Percentiles rank a stretch among this genome's conserved stretches.
Conservation (phyloP, 2,329 filamentous ascomycete genomes). For the Colletotrichum musae region DNA sequence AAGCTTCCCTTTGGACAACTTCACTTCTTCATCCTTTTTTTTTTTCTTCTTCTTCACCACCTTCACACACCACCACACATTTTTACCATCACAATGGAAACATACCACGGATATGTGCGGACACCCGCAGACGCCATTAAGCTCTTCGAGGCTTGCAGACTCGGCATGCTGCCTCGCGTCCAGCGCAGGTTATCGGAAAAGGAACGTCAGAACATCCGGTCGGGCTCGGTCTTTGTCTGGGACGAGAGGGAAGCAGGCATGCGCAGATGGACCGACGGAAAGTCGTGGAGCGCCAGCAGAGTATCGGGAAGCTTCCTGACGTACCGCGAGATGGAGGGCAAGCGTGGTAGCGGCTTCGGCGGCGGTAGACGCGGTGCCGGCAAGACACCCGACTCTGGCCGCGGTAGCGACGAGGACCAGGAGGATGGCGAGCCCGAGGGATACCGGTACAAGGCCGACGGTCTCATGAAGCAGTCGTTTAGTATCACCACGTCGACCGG, state of each 20-base stretch:
- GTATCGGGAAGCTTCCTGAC: slow-evolving; percentile 98
- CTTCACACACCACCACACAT: slow-evolving; percentile 27
- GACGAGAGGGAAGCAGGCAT: slow-evolving; percentile 98
- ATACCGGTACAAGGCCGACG: slow-evolving; percentile 95
- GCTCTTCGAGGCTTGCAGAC: slow-evolving; percentile 95
- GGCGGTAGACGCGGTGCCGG: slow-evolving; percentile 70
- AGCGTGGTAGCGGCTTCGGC: slow-evolving; percentile 85
- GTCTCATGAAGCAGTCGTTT: slow-evolving; percentile 99
- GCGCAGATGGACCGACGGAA: slow-evolving; percentile 98
- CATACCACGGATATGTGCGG: slow-evolving; percentile 94
- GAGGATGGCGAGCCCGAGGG: slow-evolving; percentile 89
- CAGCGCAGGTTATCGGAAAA: slow-evolving; percentile 96
- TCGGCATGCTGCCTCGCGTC: slow-evolving; percentile 90
- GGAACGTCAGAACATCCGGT: slow-evolving; percentile 95
- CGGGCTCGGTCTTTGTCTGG: slow-evolving; percentile 99
- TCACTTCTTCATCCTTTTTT: slow-evolving; percentile 15
- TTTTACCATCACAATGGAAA: slow-evolving; percentile 81
- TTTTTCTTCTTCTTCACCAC: background rate
- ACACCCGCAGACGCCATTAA: slow-evolving; percentile 98
- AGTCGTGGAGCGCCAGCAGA: slow-evolving; percentile 98
- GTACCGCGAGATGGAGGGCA: slow-evolving; percentile 99
- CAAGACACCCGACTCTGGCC: slow-evolving; percentile 87
- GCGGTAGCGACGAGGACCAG: slow-evolving; percentile 87
- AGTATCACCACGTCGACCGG: slow-evolving; percentile 93
- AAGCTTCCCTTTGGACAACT: slow-evolving; percentile 28